These are phyloP conservation scores for Suhomyces pyralidae DNA, from an alignment of 805 yeast species.

Conservation along the genomic window DNA sequence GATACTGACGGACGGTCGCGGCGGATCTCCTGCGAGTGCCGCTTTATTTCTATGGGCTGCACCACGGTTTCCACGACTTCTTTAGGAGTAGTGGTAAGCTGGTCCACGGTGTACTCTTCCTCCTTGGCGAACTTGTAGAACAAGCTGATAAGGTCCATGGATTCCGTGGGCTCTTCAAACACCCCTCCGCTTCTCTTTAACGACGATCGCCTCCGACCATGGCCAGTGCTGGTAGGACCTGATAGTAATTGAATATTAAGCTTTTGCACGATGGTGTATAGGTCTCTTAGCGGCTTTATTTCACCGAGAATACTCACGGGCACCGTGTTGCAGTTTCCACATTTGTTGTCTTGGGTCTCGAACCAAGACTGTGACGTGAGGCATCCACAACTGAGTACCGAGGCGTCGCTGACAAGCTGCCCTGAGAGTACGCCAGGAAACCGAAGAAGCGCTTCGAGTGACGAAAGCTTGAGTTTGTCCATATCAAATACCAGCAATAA, in stretches of 20 bases:
- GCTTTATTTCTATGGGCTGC: conserved; percentile 10
- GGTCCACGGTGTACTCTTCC: conserved; percentile 14
- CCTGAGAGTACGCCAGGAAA: conserved; percentile 18
- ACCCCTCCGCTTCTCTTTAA: conserved; percentile 16
- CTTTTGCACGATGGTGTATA: conserved; percentile 25
- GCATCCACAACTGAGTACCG: conserved; percentile 42
- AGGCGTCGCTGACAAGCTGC: conserved; percentile 26
- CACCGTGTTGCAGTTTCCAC: conserved; percentile 23
- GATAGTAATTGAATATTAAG: conserved; percentile 9
- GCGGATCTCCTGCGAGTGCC: conserved; percentile 2
- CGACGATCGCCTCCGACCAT: conserved; percentile 20
- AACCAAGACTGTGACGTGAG: conserved; percentile 34
- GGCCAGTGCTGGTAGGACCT: conserved; percentile 1
- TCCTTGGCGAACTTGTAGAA: conserved; percentile 43
- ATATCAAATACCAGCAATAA: neutral
- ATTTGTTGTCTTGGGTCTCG: conserved; percentile 7
- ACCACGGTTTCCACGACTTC: neutral
- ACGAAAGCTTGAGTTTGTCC: conserved; percentile 2
- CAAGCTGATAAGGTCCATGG: conserved; percentile 32
- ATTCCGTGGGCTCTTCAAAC: conserved; percentile 7
- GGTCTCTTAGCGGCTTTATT: conserved; percentile 32
- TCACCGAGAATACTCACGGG: conserved; percentile 24
- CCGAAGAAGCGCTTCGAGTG: conserved; percentile 22
- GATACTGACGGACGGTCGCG: neutral
- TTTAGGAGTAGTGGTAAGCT: neutral